Percentiles rank a stretch among this genome's conserved stretches.
Conservation (phyloP, 1,139 yeast species). For the Yamadazyma dushanensis region DNA sequence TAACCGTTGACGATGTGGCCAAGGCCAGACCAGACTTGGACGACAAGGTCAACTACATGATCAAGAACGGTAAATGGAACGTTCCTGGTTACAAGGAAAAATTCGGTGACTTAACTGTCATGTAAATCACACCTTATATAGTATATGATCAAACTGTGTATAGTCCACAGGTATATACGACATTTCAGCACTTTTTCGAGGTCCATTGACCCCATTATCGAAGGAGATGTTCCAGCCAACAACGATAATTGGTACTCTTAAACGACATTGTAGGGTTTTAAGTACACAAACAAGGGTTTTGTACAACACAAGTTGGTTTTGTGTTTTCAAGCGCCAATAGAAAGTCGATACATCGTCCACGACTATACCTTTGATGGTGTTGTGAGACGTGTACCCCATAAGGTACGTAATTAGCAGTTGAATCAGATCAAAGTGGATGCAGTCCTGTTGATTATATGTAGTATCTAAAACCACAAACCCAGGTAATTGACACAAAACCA, state of each 20-base stretch:
- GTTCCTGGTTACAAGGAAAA: constrained; percentile 98
- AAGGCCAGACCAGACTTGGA: constrained; percentile 97
- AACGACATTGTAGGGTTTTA: constrained; percentile 17
- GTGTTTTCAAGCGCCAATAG: constrained; percentile 31
- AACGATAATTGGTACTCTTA: constrained; percentile 30
- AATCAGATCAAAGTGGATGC: background rate
- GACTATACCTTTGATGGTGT: constrained; percentile 2
- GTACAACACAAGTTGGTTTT: constrained; percentile 10
- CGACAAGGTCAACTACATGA: constrained; percentile 92
- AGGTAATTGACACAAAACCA: background rate
- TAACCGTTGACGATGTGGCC: constrained; percentile 91
- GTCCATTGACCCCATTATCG: constrained; percentile 6
- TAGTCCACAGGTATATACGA: constrained; percentile 8
- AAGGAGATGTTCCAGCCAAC: constrained; percentile 32
- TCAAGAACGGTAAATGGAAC: constrained; percentile 96
- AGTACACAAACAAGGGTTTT: constrained; percentile 3
- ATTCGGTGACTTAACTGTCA: constrained; percentile 93
- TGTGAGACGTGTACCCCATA: background rate
- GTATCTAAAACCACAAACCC: background rate
- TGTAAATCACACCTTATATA: constrained; percentile 50
- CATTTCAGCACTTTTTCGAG: background rate
- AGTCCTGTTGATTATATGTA: background rate
- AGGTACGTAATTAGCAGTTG: background rate
- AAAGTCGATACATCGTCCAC: constrained; percentile 25
- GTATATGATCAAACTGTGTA: constrained; percentile 15